phyloP scores from a whole-genome alignment of 768 basidiomycete species.

The Lactifluus pinguis region DNA sequence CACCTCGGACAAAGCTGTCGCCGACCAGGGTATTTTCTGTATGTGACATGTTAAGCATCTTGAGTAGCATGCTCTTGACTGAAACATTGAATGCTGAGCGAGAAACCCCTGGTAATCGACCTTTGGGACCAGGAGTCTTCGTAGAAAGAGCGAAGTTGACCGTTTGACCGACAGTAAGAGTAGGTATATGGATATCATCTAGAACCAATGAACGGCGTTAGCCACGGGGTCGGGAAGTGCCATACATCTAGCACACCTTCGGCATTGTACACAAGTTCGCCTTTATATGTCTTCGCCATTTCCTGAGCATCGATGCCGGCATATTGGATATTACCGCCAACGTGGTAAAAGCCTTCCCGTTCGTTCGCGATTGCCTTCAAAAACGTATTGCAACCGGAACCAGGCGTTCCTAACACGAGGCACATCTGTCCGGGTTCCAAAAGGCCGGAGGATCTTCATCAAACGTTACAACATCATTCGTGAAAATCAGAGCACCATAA shows the following conservation, averaged over 20 bases:
- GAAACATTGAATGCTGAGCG: conserved; percentile 49
- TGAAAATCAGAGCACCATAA: too few relatives aligned
- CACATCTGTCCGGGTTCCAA: conserved; percentile 19
- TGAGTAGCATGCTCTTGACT: conserved; percentile 55
- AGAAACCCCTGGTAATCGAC: conserved; percentile 58
- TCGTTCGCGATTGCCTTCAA: conserved; percentile 78
- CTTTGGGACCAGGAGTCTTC: conserved; percentile 69
- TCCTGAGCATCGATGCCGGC: conserved; percentile 71
- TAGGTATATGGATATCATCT: conserved; percentile 82
- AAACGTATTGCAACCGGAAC: conserved; percentile 77
- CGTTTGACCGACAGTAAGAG: conserved; percentile 73
- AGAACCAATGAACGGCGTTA: conserved; percentile 19
- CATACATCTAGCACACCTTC: conserved; percentile 39
- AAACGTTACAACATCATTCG: conserved; percentile 39
- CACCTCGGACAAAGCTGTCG: conserved; percentile 77
- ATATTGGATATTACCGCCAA: conserved; percentile 69
- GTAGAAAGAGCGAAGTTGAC: conserved; percentile 64
- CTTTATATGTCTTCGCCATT: conserved; percentile 71
- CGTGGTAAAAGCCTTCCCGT: conserved; percentile 50
- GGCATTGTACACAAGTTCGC: conserved; percentile 73
- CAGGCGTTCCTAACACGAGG: conserved; percentile 30
- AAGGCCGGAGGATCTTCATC: conserved; percentile 57
- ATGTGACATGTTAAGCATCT: conserved; percentile 80
- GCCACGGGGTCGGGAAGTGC: background rate
- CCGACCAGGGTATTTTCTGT: conserved; percentile 77